Evolutionary conservation across 1,284 basidiomycete genomes (phyloP), one percentile per base, ranked within the genome.

Genomic region (Cryptococcus sp.): DNA sequence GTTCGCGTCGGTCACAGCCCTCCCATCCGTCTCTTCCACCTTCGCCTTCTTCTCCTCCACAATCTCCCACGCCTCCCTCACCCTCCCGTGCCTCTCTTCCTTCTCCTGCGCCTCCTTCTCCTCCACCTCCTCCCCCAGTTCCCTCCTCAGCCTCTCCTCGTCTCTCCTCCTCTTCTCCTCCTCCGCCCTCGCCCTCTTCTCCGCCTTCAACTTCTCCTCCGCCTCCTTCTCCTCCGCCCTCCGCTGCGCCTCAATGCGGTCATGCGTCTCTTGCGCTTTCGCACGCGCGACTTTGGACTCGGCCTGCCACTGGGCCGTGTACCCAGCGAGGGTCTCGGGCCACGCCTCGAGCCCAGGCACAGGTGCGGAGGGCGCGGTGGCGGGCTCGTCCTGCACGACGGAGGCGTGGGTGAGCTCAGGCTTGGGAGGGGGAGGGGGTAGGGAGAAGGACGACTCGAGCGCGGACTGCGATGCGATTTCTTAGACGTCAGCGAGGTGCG

Each of bases 201-300:
- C 58, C 28, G 59, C 62, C 35, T 53, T 60, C 33, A 54, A 56
- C 37, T 62, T 58, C 33, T 67, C 63, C 49, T 67, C 55, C 7
- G 46, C 56, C n/a, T 59, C 60, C 44, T 54, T 61, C 24, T 57
- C 60, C 8, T 55, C 63, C 23, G 68, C 64, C 1, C 61, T 62
- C 23, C 55, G 59, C 52, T 75, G 69, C 12, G 66, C 80, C 69
- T 89, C 88, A 84, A 88, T 88, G 56, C 81, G 79, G 45, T 82
- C 81, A n/a, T 88, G 84, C 68, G 86, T 84, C 57, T 80, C 81
- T 75, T 87, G 85, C 8, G 88, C 87, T 71, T 87, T 89, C 64
- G 82, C 79, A 50, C 89, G 85, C 44, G 86, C 86, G 59, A 84
- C 82, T 36, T 87, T 84, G 28, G 85, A 87, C 67, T 87, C 83